These are phyloP conservation scores for Fusarium verticillioides DNA, from an alignment of 2,329 filamentous ascomycete species.

Conservation along the genomic window DNA sequence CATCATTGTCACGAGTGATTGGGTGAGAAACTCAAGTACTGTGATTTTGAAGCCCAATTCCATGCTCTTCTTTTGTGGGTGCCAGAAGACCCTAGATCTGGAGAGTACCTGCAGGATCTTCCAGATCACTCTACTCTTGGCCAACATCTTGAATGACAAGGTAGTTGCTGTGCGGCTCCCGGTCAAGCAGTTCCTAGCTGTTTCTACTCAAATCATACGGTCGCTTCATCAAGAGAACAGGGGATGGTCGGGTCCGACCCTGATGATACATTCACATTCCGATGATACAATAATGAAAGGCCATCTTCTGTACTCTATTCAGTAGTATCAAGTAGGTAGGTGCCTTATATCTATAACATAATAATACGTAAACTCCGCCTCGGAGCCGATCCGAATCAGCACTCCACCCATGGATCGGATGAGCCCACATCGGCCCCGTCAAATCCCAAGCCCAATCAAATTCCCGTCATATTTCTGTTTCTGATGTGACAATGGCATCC, in stretches of 20 bases:
- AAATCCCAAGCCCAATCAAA: not conserved
- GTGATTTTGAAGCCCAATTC: not conserved
- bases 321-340: not conserved
- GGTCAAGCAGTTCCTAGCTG: not conserved
- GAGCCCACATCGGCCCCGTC: constrained; percentile 27
- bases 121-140: not conserved
- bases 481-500: not conserved
- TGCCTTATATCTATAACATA: not conserved
- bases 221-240: not conserved
- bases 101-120: not conserved
- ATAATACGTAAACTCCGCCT: constrained; percentile 8
- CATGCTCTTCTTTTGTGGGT: not conserved
- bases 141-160: not conserved
- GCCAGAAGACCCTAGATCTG: not conserved
- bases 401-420: constrained; percentile 1
- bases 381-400: constrained; percentile 26
- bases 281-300: not conserved
- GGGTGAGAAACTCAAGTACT: too few relatives aligned
- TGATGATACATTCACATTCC: not conserved
- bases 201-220: not conserved
- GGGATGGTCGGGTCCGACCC: not conserved
- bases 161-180: too few relatives aligned
- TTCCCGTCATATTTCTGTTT: not conserved
- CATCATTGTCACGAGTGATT: not conserved
- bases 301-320: not conserved